Base-by-base conservation (phyloP, 164 flowering plant species). In the Buxus sempervirens region DNA sequence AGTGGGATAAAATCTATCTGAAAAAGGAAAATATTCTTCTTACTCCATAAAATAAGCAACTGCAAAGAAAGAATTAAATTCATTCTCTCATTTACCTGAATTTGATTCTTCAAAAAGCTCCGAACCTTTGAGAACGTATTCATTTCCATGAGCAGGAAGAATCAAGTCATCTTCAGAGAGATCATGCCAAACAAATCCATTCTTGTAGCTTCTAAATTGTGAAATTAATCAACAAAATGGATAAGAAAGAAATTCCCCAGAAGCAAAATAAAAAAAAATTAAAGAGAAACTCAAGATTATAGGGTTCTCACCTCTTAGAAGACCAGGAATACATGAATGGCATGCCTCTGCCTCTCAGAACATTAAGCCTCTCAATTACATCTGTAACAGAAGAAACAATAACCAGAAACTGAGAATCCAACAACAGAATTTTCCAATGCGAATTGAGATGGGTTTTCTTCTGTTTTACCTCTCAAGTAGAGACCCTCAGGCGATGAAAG, bases 141-240 rank as follows among this genome's bases (percentile, higher is more conserved):
- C 97, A 78, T 82, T 86, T 54, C 97, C 97, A 75, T 86, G 85
- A 64, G 90, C 84, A 32, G 98, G 97, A 75, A 84, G 84, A 75
- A 96, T 93, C 15, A 88, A 65, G 70, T 96, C 99, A 75, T 90
- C 90, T 63, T 89, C 91, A 60, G 82, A 77, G 19, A 96, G 84
- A 80, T 96, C 98, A 66, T 96, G 98, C 98, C 99, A 96, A 14
- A 96, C 98, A 81, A 81, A 96, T 65, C 98, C 99, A 75, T 73
- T 89, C 86, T 85, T 96, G 73, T 96, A 93, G 82, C 86, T 91
- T 76, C 97, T 96, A 85, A 77, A 76, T 57, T 26, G 56, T 24
- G 23, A 24, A 38, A 78, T 1, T 20, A 69, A 69, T 38, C 51
- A 62, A 24, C 22, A 27, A 69, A 68, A 71, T 59, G 32, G 38